Base-by-base conservation (phyloP, 192 early-diverging fungal species). In the Thamnidium elegans region DNA sequence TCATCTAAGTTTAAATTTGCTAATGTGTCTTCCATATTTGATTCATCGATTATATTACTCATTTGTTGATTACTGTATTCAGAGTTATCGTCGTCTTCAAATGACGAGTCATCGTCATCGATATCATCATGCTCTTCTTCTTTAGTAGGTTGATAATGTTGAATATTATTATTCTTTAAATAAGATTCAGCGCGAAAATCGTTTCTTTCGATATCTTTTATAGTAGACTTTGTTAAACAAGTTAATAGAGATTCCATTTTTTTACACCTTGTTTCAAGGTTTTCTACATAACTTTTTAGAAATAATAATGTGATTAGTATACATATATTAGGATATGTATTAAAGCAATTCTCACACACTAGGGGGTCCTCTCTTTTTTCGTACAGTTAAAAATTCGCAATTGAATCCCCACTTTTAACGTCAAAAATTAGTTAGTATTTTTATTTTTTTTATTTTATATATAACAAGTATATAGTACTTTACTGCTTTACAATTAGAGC, bases 401-500 rank as follows among this genome's bases (percentile, higher is more conserved):
- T 32, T 61, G 46, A 60, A 65, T 5, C 64, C 63, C 69, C 69
- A 71, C 69, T 71, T 9, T 44, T 50, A 17, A 32, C n/a, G 9
- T 54, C 30, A 63, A 15, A 39, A 55, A 45, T 21, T 43, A 30
- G 39, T 47, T 45, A 7, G 15, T 21, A 0, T 32, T 30, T 53
- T 1, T 7, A n/a, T 50, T 19, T 9, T 50, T 8, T 48, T 11
- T 55, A 44, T 21, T 14, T 15, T 19, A 21, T n/a, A 17, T 50
- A 46, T 32, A 42, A 21, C 7, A 30, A 39, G 7, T n/a, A n/a
- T n/a, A 17, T n/a, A 50, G 54, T 9, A 34, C 32, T 52, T 69
- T 69, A 69, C 72, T 11, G 72, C 67, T 68, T 60, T 63, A 54
- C 74, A 76, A 55, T 76, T 76, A 19, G 69, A 63, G 46, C 74